Evolutionary conservation across 2,329 filamentous ascomycete species (phyloP).

Genomic region (Alternaria sp.): DNA sequence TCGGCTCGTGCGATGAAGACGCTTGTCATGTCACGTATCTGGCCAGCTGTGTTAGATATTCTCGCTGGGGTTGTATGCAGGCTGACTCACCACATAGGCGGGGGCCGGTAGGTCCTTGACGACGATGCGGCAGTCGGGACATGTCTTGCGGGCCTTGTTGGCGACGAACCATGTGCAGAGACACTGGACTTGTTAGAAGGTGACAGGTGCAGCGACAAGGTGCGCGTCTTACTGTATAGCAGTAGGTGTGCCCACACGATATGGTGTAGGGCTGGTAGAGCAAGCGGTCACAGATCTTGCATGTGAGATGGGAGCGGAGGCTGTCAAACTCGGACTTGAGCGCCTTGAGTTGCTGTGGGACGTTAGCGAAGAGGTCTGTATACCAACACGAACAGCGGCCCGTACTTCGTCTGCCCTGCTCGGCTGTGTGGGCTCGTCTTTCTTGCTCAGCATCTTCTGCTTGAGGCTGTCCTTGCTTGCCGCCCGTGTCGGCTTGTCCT

Average conservation of each 20-base stretch:
- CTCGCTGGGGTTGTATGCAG: not conserved
- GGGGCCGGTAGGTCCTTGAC: slow-evolving; percentile 69
- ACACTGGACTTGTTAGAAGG: slow-evolving; percentile 56
- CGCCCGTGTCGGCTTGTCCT: slow-evolving; percentile 39
- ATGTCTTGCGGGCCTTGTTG: slow-evolving; percentile 68
- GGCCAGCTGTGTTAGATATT: slow-evolving; percentile 10
- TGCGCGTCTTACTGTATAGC: slow-evolving; percentile 65
- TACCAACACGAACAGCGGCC: not conserved
- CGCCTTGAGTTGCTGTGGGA: slow-evolving; percentile 49
- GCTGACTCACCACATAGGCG: slow-evolving; percentile 66
- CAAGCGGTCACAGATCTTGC: slow-evolving; percentile 72
- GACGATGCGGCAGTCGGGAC: slow-evolving; percentile 70
- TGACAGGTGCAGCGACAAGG: slow-evolving; percentile 15
- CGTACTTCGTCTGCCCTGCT: slow-evolving; percentile 50
- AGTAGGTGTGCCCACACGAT: slow-evolving; percentile 75
- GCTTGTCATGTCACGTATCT: slow-evolving; percentile 71
- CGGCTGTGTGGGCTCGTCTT: slow-evolving; percentile 43
- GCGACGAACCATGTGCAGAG: slow-evolving; percentile 64
- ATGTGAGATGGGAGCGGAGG: slow-evolving; percentile 68
- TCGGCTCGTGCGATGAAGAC: slow-evolving; percentile 68
- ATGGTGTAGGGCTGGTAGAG: slow-evolving; percentile 75
- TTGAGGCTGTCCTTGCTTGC: slow-evolving; percentile 52
- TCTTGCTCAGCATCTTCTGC: slow-evolving; percentile 46
- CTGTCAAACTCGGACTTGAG: slow-evolving; percentile 64
- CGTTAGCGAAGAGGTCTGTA: slow-evolving; percentile 27